These are phyloP conservation scores for Kodamaea laetipori DNA, from an alignment of 805 yeast species.

Conservation along the genomic window DNA sequence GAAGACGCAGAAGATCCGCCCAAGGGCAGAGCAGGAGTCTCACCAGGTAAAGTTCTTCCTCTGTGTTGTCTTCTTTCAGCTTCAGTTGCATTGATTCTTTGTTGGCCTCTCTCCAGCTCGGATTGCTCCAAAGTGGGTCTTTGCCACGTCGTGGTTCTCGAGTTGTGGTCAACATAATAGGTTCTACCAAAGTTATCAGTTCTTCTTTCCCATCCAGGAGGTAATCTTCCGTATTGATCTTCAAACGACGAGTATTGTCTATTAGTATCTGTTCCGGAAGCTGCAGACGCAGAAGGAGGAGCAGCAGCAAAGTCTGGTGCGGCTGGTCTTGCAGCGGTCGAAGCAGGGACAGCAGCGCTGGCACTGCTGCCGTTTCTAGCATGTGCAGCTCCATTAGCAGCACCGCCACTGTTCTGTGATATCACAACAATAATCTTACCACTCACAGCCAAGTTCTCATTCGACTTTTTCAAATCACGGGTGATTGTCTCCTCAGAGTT, in stretches of 20 bases:
- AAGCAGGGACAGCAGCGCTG: constrained; percentile 20
- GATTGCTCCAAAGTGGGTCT: constrained; percentile 85
- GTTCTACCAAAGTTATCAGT: constrained; percentile 97
- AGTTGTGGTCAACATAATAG: constrained; percentile 96
- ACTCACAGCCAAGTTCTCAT: constrained; percentile 88
- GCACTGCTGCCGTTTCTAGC: constrained; percentile 15
- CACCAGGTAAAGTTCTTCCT: constrained; percentile 84
- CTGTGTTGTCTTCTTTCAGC: constrained; percentile 90
- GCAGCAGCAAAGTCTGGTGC: constrained; percentile 25
- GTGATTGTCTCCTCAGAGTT: constrained; percentile 81
- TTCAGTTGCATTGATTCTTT: constrained; percentile 70
- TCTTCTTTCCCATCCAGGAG: constrained; percentile 99
- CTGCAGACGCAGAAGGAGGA: constrained; percentile 15
- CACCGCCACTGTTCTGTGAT: constrained; percentile 42
- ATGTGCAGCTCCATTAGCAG: constrained; percentile 15
- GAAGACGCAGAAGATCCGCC: constrained; percentile 39
- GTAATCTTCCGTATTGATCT: constrained; percentile 94
- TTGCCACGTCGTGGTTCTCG: constrained; percentile 98
- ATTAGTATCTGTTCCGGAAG: constrained; percentile 22
- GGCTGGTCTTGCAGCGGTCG: constrained; percentile 19
- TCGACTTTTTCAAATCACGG: constrained; percentile 86
- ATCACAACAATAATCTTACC: constrained; percentile 85
- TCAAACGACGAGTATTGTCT: constrained; percentile 91
- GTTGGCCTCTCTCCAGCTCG: constrained; percentile 68
- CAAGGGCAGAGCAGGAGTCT: constrained; percentile 38